Evolutionary conservation across 1,284 basidiomycete genomes (phyloP).

Genomic region (Ustilago curta): DNA sequence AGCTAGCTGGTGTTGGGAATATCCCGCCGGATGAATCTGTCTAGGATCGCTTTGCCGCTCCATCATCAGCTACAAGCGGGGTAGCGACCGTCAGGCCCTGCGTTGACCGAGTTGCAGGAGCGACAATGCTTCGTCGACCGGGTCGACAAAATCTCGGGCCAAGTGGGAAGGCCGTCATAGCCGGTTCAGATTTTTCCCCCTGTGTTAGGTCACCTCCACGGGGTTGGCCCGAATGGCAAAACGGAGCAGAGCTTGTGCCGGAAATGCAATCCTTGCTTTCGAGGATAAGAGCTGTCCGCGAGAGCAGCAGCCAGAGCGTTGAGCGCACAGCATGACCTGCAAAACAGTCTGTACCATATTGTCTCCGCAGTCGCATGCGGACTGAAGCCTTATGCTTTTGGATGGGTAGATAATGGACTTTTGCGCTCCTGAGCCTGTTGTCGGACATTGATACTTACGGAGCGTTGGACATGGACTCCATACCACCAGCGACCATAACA

Average conservation of each 20-base stretch:
- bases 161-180: background rate
- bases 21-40: background rate
- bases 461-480: constrained; percentile 72
- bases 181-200: background rate
- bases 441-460: constrained; percentile 62
- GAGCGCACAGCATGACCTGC: background rate
- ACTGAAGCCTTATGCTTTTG: background rate
- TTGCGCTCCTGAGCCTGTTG: background rate
- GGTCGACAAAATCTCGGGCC: constrained; percentile 1
- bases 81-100: too few species aligned
- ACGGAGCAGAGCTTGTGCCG: constrained; percentile 18
- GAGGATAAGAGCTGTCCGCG: background rate
- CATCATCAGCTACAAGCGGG: background rate
- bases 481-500: constrained; percentile 71
- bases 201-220: background rate
- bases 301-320: background rate
- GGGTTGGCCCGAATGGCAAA: constrained; percentile 15
- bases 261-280: constrained; percentile 9
- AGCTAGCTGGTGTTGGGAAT: too few species aligned
- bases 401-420: background rate
- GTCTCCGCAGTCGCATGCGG: background rate
- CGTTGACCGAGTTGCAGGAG: too few species aligned
- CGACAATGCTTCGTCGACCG: background rate
- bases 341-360: background rate
- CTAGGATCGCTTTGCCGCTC: background rate